Base-by-base conservation (phyloP, 2,329 filamentous ascomycete species). In the Trichoderma atroviride region DNA sequence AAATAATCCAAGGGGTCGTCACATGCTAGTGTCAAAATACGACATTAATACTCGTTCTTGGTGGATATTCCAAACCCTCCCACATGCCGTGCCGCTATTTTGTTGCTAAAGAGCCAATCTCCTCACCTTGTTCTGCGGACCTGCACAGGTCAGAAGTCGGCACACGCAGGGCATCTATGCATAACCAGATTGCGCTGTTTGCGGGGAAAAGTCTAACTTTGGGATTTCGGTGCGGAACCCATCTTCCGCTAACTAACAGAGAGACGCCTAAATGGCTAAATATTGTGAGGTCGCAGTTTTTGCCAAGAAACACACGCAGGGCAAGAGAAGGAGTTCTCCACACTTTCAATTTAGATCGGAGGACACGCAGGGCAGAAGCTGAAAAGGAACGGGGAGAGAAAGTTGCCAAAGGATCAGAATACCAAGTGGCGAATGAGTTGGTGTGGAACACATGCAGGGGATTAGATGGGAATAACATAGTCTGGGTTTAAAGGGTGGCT, bases 81-180 rank as follows among this genome's bases (percentile, higher is more conserved):
- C 61, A 64, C 47, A 55, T 53, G 37, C 47, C 61, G 61, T 11
- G 0, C 6, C 47, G 4, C 29, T 40, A 40, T 27, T 10, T 53
- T 16, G 2, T 9, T 61, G 9, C n/a, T 53, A 40, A 52, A 22
- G 5, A 16, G 22, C 16, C 61, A 37, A 64, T 64, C 47, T 10
- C 52, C n/a, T 24, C 11, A 31, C 9, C 24, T 22, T 31, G 22
- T 53, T 19, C 35, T 7, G 35, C 35, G 43, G 60, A 31, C 61
- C 70, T 66, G 69, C 24, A 59, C 60, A 69, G 56, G 55, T 40
- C 35, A 52, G 10, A 57, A n/a, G 37, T 24, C 61, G 24, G 66
- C 68, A 72, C 74, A 75, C 74, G 72, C 74, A 75, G 75, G 74
- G 71, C 73, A 73, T 56, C 27, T 50, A 57, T 47, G 43, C 69